phyloP scores from a whole-genome alignment of 2,329 filamentous ascomycete species.

The Geosmithia putterillii region DNA sequence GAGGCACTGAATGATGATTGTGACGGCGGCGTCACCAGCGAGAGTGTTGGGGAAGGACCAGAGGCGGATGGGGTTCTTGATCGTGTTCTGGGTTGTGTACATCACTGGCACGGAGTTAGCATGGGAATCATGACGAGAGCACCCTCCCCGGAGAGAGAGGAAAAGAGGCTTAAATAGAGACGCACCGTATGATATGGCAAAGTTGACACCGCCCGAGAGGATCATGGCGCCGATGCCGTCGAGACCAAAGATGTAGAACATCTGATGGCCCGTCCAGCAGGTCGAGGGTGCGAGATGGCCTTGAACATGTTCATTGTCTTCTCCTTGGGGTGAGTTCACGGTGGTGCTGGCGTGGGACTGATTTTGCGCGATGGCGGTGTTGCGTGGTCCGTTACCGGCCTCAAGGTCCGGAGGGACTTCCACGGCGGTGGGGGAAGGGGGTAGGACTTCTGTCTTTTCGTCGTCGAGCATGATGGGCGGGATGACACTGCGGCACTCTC shows the following conservation, averaged over 20 bases:
- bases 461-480: not conserved
- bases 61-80: conserved; percentile 26
- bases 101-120: conserved; percentile 21
- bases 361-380: not conserved
- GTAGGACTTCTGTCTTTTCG: too few relatives aligned
- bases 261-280: conserved; percentile 27
- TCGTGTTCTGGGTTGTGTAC: conserved; percentile 27
- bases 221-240: conserved; percentile 33
- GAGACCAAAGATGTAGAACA: conserved; percentile 34
- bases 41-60: conserved; percentile 39
- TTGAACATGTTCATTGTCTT: not conserved
- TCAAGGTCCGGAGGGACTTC: not conserved
- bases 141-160: not conserved
- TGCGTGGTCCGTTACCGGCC: not conserved
- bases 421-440: not conserved
- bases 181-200: conserved; percentile 37
- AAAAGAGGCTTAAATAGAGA: conserved; percentile 2
- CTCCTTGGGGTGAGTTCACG: not conserved
- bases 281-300: conserved; percentile 21
- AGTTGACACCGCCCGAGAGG: conserved; percentile 38
- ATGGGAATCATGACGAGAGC: not conserved
- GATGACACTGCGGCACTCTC: too few relatives aligned
- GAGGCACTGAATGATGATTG: conserved; percentile 35
- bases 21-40: conserved; percentile 33
- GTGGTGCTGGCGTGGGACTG: not conserved